A percentile compares a stretch with the other conserved stretches of the same genome.
Evolutionary conservation across 352 stramenopile genomes (phyloP).

Genomic region (Phytophthora tubulina): DNA sequence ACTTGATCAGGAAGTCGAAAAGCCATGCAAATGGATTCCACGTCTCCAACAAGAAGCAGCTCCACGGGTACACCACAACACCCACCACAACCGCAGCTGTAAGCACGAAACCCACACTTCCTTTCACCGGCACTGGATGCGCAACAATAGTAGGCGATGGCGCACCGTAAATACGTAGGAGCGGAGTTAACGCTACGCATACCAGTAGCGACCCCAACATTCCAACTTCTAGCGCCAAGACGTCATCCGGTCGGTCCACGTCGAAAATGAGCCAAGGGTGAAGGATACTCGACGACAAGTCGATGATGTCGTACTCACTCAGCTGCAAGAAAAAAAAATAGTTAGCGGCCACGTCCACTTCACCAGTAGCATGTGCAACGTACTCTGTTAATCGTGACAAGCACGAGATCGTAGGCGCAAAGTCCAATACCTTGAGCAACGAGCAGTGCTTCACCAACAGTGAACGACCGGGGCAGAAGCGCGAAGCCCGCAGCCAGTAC

Average conservation of each 20-base stretch:
- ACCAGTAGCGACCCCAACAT: slow-evolving; percentile 62
- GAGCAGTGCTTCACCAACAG: slow-evolving; percentile 74
- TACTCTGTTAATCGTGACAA: slow-evolving; percentile 61
- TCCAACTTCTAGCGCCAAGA: slow-evolving; percentile 71
- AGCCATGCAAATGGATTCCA: slow-evolving; percentile 74
- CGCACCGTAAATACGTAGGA: slow-evolving; percentile 56
- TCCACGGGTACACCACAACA: slow-evolving; percentile 69
- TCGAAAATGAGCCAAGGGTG: slow-evolving; percentile 44
- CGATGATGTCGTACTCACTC: slow-evolving; percentile 35
- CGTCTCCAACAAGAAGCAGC: slow-evolving; percentile 67
- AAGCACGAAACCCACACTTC: slow-evolving; percentile 44
- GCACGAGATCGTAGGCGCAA: slow-evolving; percentile 55
- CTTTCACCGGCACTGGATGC: slow-evolving; percentile 38
- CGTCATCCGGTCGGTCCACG: slow-evolving; percentile 49
- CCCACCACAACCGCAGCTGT: slow-evolving; percentile 45
- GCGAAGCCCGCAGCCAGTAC: slow-evolving; percentile 55
- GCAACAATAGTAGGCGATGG: slow-evolving; percentile 52
- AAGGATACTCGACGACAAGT: slow-evolving; percentile 11
- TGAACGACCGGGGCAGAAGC: slow-evolving; percentile 73
- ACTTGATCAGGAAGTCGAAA: slow-evolving; percentile 53
- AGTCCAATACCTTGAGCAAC: slow-evolving; percentile 70
- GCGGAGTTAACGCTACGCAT: slow-evolving; percentile 52
- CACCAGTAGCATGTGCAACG: not conserved
- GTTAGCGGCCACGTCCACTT: not conserved
- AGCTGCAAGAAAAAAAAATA: slow-evolving; percentile 21